Evolutionary conservation across 2,329 filamentous ascomycete genomes (phyloP).

Genomic region (Clarireedia monteithiana): DNA sequence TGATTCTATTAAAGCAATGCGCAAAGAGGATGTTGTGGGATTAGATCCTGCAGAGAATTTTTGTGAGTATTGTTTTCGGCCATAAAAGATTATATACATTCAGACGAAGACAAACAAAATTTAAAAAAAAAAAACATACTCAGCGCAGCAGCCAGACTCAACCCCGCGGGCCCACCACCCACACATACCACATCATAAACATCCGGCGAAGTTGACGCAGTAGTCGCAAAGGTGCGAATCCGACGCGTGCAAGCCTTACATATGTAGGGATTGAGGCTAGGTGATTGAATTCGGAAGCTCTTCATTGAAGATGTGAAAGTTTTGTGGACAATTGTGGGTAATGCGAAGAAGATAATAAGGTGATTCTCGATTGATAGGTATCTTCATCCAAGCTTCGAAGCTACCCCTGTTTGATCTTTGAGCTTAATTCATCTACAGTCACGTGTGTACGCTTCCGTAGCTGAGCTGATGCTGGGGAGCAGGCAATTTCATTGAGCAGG

Average conservation of each 20-base stretch:
- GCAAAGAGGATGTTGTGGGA: conserved; percentile 65
- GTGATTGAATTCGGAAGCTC: not conserved
- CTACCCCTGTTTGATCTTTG: not conserved
- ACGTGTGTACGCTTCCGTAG: not conserved
- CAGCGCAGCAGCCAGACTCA: conserved; percentile 72
- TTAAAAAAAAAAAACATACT: conserved; percentile 41
- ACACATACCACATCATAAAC: conserved; percentile 31
- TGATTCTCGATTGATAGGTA: not conserved
- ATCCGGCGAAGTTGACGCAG: conserved; percentile 13
- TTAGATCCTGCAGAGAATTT: conserved; percentile 54
- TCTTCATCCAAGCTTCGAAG: not conserved
- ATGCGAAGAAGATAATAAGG: not conserved
- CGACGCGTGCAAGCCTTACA: conserved; percentile 3
- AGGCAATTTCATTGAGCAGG: not conserved
- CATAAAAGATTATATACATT: not conserved
- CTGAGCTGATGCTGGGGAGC: no score
- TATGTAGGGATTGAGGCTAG: not conserved
- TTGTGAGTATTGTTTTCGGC: not conserved
- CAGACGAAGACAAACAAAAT: not conserved
- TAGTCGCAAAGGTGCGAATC: conserved; percentile 1
- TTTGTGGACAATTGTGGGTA: not conserved
- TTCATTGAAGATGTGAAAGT: not conserved
- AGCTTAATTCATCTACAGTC: conserved; percentile 1
- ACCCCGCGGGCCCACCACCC: conserved; percentile 46
- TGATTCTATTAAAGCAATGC: conserved; percentile 81